Conservation (phyloP, 805 yeast genomes). For the Wickerhamomyces hampshirensis region DNA sequence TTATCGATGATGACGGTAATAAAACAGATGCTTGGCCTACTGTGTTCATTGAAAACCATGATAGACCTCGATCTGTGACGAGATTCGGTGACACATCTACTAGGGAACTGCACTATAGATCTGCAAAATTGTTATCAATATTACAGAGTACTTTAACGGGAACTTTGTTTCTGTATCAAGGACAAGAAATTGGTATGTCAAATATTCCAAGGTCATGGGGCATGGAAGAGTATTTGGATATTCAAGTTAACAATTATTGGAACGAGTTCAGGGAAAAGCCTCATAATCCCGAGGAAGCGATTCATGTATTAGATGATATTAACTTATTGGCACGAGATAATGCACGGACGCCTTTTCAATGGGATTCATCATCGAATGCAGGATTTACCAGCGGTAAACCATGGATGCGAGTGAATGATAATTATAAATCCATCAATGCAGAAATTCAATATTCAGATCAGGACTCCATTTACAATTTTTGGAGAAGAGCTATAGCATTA, state of each 20-base stretch:
- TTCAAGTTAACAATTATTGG: slow-evolving; percentile 41
- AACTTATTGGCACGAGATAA: slow-evolving; percentile 44
- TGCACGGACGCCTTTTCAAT: slow-evolving; percentile 54
- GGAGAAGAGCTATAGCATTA: slow-evolving; percentile 36
- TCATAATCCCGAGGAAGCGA: slow-evolving; percentile 22
- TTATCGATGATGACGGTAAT: slow-evolving; percentile 28
- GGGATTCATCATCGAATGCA: slow-evolving; percentile 39
- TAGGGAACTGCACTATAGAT: slow-evolving; percentile 26
- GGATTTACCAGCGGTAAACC: slow-evolving; percentile 48
- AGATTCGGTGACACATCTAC: slow-evolving; percentile 44
- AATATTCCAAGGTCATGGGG: slow-evolving; percentile 41
- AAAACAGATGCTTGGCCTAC: slow-evolving; percentile 54
- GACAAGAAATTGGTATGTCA: slow-evolving; percentile 56
- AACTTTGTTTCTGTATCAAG: slow-evolving; percentile 53
- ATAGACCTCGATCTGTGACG: slow-evolving; percentile 49
- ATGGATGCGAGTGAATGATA: slow-evolving; percentile 50
- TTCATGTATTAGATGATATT: slow-evolving; percentile 30
- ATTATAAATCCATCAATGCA: slow-evolving; percentile 45
- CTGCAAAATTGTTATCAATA: slow-evolving; percentile 47
- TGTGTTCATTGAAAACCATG: slow-evolving; percentile 53
- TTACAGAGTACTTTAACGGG: slow-evolving; percentile 46
- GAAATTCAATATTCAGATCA: slow-evolving; percentile 41
- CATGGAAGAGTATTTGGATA: slow-evolving; percentile 45
- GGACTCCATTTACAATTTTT: slow-evolving; percentile 41
- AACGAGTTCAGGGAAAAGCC: slow-evolving; percentile 27